Percentiles rank a stretch among this genome's conserved stretches.
phyloP scores from a whole-genome alignment of 805 yeast genomes.

The Ascoidea rubescens region DNA sequence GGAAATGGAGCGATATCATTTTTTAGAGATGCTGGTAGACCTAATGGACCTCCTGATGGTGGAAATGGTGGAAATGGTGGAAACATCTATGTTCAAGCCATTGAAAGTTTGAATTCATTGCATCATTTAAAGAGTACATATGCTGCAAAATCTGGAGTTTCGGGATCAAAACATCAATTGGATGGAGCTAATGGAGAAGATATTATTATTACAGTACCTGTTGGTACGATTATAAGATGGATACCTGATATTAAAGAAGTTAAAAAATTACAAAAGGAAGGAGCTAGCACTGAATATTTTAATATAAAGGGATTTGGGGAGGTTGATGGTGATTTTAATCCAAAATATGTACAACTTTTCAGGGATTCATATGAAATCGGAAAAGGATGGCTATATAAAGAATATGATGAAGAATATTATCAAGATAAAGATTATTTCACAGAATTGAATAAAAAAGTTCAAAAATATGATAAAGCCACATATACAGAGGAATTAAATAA shows the following conservation, averaged over 20 bases:
- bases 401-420: slow-evolving; percentile 61
- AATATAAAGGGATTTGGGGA: slow-evolving; percentile 19
- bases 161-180: slow-evolving; percentile 64
- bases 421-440: slow-evolving; percentile 49
- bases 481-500: slow-evolving; percentile 39
- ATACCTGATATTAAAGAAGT: slow-evolving; percentile 54
- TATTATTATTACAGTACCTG: slow-evolving; percentile 72
- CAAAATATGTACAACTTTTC: slow-evolving; percentile 40
- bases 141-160: slow-evolving; percentile 55
- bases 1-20: slow-evolving; percentile 85
- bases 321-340: slow-evolving; percentile 17
- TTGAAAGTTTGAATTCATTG: slow-evolving; percentile 54
- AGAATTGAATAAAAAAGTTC: slow-evolving; percentile 49
- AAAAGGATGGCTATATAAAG: slow-evolving; percentile 82
- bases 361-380: slow-evolving; percentile 33
- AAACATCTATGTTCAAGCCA: slow-evolving; percentile 68
- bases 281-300: slow-evolving; percentile 4
- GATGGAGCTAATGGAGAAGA: slow-evolving; percentile 83
- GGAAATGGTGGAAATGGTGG: slow-evolving; percentile 98
- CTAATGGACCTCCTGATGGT: slow-evolving; percentile 96
- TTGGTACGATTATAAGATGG: slow-evolving; percentile 83
- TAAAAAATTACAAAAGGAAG: slow-evolving; percentile 16
- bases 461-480: slow-evolving; percentile 44
- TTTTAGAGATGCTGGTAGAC: slow-evolving; percentile 69
- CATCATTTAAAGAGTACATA: slow-evolving; percentile 57